phyloP scores from a whole-genome alignment of 352 stramenopile genomes.

The Albugo laibachii region DNA sequence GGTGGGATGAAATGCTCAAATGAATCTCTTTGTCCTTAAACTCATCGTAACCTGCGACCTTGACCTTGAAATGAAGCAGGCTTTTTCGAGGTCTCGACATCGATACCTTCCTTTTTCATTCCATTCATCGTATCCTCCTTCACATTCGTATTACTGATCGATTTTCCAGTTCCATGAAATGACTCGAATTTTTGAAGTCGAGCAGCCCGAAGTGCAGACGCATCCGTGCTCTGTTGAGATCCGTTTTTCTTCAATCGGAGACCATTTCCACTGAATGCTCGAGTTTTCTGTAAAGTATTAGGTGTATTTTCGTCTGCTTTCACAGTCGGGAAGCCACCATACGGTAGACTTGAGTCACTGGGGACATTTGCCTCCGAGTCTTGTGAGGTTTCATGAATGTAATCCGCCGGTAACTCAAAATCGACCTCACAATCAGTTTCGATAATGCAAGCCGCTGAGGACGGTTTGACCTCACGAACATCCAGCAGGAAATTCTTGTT shows the following conservation, averaged over 20 bases:
- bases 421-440: constrained; percentile 99
- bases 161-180: constrained; percentile 64
- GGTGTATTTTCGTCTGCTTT: constrained; percentile 23
- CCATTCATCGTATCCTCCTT: constrained; percentile 7
- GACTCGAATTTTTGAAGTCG: constrained; percentile 66
- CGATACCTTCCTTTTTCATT: constrained; percentile 23
- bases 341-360: background rate
- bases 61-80: constrained; percentile 42
- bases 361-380: constrained; percentile 7
- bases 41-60: constrained; percentile 34
- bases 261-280: constrained; percentile 17
- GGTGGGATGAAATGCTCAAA: too few relatives aligned
- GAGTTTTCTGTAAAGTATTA: constrained; percentile 6
- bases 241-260: constrained; percentile 51
- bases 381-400: constrained; percentile 29
- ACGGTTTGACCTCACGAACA: constrained; percentile 91
- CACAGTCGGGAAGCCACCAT: constrained; percentile 31
- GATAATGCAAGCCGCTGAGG: constrained; percentile 95
- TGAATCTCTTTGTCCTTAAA: constrained; percentile 8
- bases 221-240: constrained; percentile 32
- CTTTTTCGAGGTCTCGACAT: constrained; percentile 12
- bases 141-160: constrained; percentile 24
- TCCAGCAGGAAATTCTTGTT: constrained; percentile 97
- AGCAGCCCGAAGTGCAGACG: constrained; percentile 36
- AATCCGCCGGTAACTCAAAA: constrained; percentile 90